A percentile compares a stretch with the other conserved stretches of the same genome.
phyloP scores from a whole-genome alignment of 2,329 filamentous ascomycete genomes.

The Sporothrix phasma region DNA sequence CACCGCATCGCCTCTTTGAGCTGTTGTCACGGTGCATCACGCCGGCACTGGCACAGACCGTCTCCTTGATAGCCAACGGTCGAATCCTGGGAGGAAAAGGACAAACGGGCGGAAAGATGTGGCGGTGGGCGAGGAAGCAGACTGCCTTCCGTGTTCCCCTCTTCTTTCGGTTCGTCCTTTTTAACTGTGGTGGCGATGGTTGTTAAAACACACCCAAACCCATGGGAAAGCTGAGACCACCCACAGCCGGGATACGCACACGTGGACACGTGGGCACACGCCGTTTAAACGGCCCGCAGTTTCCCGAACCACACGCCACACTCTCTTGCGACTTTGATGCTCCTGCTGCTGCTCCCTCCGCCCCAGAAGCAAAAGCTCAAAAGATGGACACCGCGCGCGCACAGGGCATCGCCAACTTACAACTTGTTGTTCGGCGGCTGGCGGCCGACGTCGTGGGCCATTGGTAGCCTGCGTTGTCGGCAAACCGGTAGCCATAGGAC shows the following conservation, averaged over 20 bases:
- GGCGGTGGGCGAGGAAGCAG: neutral
- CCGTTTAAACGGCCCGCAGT: neutral
- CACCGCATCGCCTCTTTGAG: neutral
- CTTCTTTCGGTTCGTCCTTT: neutral
- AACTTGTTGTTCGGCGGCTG: conserved; percentile 59
- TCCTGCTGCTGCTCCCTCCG: neutral
- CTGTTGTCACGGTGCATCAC: neutral
- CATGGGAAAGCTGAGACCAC: neutral
- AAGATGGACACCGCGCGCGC: neutral
- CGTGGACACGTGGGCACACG: no score
- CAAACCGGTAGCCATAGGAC: conserved; percentile 98
- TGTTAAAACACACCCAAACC: conserved; percentile 10
- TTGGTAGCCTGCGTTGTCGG: conserved; percentile 89
- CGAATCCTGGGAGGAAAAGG: neutral
- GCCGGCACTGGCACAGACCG: neutral
- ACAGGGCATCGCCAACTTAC: conserved; percentile 43
- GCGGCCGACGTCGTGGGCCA: conserved; percentile 73
- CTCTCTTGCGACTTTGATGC: neutral
- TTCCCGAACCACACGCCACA: no score
- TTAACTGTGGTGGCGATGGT: conserved; percentile 13
- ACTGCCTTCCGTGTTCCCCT: neutral
- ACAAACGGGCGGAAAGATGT: neutral
- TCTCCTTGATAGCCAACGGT: neutral
- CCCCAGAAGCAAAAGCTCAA: neutral
- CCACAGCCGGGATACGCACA: neutral